Evolutionary conservation across 805 yeast genomes (phyloP), one percentile per base, ranked within the genome.

Genomic region (Myxozyma melibiosi): DNA sequence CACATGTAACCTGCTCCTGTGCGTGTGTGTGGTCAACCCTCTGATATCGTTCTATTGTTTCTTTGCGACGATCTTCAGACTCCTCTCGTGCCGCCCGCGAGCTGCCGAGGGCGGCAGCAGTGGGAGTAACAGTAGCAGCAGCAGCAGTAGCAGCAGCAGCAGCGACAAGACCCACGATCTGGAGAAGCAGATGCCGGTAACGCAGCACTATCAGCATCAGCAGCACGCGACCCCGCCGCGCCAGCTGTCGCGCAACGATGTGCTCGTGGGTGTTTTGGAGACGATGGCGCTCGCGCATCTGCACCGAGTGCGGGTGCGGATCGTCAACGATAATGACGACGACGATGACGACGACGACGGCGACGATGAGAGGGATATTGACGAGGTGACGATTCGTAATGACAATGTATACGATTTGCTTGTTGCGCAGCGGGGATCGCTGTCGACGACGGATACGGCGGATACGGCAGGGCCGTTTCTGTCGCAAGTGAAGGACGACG

Each of bases 11-110:
- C 24, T 55, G 38, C 42, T 55, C 37, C 48, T 55, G 33, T 47
- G 46, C 37, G 47, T 40, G 14, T 55, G 59, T 37, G 22, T 55
- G 28, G 27, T 55, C 38, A 55, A 49, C 35, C 59, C 55, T 31
- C 47, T 55, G 25, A 27, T 22, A 11, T 43, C 46, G 25, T 22
- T 39, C 27, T 25, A 13, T 22, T 34, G 38, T 30, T 13, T 42
- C 24, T 28, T n/a, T 33, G 8, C 18, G n/a, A 35, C 51, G 1
- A 16, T 55, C 41, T 41, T 34, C 47, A 18, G 27, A 22, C 7
- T 31, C 20, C 27, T 42, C 20, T 25, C 35, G 31, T 40, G 31
- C 20, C 38, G 18, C 22, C 31, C 27, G n/a, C 43, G 42, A 13
- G 34, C n/a, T 9, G n/a, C 49, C 18, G 27, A 18, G 16, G 34